Base-by-base conservation (phyloP, 441 rosid genomes). In the Erodium texanum region DNA sequence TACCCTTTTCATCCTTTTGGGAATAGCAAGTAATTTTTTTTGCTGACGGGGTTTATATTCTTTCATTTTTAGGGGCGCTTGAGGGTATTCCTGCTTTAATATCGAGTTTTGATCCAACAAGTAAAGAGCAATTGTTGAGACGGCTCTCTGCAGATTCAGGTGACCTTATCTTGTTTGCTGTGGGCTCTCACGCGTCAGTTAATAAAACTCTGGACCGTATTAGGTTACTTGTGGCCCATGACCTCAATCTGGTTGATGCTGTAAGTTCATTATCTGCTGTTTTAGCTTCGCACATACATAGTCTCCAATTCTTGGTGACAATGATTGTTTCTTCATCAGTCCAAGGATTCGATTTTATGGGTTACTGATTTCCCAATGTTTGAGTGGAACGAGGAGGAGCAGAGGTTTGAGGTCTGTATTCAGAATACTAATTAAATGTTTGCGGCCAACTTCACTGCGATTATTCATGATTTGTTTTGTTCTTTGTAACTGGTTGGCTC, bases 351-450 rank as follows among this genome's bases (percentile, higher is more conserved):
- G 29, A 87, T 93, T 71, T 82, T 93, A 11, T 93, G 99, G 99
- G 86, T 93, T 70, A 93, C 96, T 54, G 99, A 90, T 75, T 93
- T 93, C 78, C 97, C 99, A 8, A 88, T 93, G 97, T 93, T 93
- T 38, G 95, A 93, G 80, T 89, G 99, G 99, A 93, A 89, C 64
- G 90, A 87, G 41, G 70, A 75, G 50, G 97, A 91, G 79, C 87
- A 93, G 75, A 84, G 99, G 68, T 86, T 88, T 76, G 99, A 93
- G 96, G 99, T 93, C 24, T 24, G 88, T 75, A 11, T 36, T n/a
- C n/a, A n/a, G n/a, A n/a, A n/a, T n/a, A n/a, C n/a, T n/a, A n/a
- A n/a, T n/a, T 43, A 65, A 76, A 12, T 50, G 16, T 59, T 27
- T 27, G 29, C 4, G 29, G 62, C 66, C 50, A 27, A 27, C 29